Percentiles rank a stretch among this genome's conserved stretches.
Evolutionary conservation across 768 basidiomycete genomes (phyloP).

Genomic region (Cystofilobasidium bisporidii): DNA sequence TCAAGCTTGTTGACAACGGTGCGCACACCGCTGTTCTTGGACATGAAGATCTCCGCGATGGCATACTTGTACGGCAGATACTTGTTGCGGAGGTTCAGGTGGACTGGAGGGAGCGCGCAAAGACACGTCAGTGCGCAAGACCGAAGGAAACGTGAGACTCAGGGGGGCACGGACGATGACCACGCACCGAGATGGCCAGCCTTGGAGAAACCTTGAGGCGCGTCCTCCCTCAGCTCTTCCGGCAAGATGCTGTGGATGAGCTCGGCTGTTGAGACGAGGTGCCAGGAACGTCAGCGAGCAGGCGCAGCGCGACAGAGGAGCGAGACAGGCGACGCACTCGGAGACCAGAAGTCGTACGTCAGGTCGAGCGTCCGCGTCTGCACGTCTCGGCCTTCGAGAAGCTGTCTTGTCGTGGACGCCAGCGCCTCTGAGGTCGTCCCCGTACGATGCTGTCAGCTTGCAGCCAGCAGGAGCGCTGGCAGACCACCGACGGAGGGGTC

Average conservation of each 20-base stretch:
- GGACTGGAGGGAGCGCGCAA: slow-evolving; percentile 54
- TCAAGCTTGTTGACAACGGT: slow-evolving; percentile 96
- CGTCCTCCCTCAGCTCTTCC: slow-evolving; percentile 60
- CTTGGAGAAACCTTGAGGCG: slow-evolving; percentile 76
- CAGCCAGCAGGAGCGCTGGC: not conserved
- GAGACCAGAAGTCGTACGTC: slow-evolving; percentile 79
- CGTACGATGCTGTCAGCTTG: too few relatives aligned
- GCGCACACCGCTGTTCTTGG: slow-evolving; percentile 73
- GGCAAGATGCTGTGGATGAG: slow-evolving; percentile 75
- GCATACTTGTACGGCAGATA: slow-evolving; percentile 83
- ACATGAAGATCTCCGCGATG: slow-evolving; percentile 84
- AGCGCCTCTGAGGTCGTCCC: not conserved
- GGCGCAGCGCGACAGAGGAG: not conserved
- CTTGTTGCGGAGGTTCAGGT: slow-evolving; percentile 79
- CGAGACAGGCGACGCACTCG: slow-evolving; percentile 48
- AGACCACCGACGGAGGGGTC: not conserved
- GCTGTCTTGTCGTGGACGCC: slow-evolving; percentile 37
- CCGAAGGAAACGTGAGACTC: too few relatives aligned
- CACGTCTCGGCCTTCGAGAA: slow-evolving; percentile 56
- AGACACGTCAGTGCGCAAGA: too few relatives aligned
- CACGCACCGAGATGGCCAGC: slow-evolving; percentile 79
- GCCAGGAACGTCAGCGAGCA: not conserved
- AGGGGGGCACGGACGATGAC: not conserved
- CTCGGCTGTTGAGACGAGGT: slow-evolving; percentile 42
- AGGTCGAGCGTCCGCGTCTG: slow-evolving; percentile 55